A percentile compares a stretch with the other conserved stretches of the same genome.
These are phyloP conservation scores for Termitomyces sp. DNA, from an alignment of 768 basidiomycete genomes.

Conservation along the genomic window DNA sequence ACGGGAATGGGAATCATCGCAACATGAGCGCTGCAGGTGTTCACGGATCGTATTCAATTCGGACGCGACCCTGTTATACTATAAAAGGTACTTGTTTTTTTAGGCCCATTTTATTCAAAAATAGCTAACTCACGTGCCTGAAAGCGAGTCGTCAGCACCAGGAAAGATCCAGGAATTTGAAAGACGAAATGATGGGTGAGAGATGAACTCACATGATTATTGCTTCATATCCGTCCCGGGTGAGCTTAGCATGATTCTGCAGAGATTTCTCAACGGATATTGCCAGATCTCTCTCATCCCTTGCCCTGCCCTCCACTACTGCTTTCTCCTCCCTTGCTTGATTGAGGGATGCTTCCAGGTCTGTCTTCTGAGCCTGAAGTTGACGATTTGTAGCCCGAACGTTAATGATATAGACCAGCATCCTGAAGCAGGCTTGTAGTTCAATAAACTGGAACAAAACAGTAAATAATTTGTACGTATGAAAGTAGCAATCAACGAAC, in stretches of 20 bases:
- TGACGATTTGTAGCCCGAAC: slow-evolving; percentile 28
- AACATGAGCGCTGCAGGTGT: neutral
- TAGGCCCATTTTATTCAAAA: neutral
- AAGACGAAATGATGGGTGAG: neutral
- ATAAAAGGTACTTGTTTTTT: slow-evolving; percentile 5
- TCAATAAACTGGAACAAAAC: slow-evolving; percentile 38
- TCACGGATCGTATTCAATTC: slow-evolving; percentile 24
- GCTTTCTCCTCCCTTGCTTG: slow-evolving; percentile 30
- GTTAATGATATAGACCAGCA: slow-evolving; percentile 48
- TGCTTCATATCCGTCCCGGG: slow-evolving; percentile 37
- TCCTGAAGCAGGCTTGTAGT: slow-evolving; percentile 41
- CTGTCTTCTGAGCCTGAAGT: slow-evolving; percentile 28
- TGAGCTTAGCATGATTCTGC: slow-evolving; percentile 44
- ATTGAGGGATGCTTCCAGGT: slow-evolving; percentile 23
- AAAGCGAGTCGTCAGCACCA: slow-evolving; percentile 2
- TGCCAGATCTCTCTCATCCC: slow-evolving; percentile 48
- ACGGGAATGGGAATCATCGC: slow-evolving; percentile 1
- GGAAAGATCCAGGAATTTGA: neutral
- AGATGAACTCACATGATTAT: slow-evolving; percentile 33
- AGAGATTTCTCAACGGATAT: slow-evolving; percentile 47
- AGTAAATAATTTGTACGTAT: neutral
- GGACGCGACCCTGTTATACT: slow-evolving; percentile 30
- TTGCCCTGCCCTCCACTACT: slow-evolving; percentile 31
- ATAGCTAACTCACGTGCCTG: slow-evolving; percentile 27
- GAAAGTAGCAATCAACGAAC: slow-evolving; percentile 22